phyloP scores from a whole-genome alignment of 2,329 filamentous ascomycete species.

The Chaetomiaceae sp. region DNA sequence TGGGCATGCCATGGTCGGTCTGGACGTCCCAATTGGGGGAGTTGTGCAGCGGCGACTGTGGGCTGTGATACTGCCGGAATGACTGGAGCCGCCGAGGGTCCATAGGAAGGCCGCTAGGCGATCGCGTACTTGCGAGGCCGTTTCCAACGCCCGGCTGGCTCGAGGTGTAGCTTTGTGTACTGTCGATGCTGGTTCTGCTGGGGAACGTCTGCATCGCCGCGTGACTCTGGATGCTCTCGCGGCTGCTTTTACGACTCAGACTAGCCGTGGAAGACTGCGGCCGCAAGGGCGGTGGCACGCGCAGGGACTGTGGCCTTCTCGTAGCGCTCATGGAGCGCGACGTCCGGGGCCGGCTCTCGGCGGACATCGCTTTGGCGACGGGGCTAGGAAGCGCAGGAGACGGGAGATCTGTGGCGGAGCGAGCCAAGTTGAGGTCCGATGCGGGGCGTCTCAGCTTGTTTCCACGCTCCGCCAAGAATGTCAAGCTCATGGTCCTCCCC shows the following conservation, averaged over 20 bases:
- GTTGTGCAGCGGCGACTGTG: conserved; percentile 16
- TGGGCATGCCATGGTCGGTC: conserved; percentile 24
- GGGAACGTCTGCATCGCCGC: conserved; percentile 21
- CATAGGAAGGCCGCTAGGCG: conserved; percentile 18
- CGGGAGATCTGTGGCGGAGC: conserved; percentile 11
- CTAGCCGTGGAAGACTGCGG: conserved; percentile 32
- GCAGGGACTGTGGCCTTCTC: conserved; percentile 30
- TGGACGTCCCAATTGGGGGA: conserved; percentile 27
- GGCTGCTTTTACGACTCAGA: conserved; percentile 27
- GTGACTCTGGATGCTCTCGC: conserved; percentile 26
- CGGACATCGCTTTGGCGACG: conserved; percentile 22
- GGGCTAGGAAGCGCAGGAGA: conserved; percentile 25
- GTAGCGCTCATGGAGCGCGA: conserved; percentile 39
- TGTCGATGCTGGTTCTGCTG: conserved; percentile 28
- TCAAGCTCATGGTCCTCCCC: conserved; percentile 29
- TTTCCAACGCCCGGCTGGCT: conserved; percentile 14
- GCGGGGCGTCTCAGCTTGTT: conserved; percentile 18
- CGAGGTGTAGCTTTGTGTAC: conserved; percentile 21
- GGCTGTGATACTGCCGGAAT: conserved; percentile 18
- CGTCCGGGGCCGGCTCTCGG: conserved; percentile 29
- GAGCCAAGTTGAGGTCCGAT: conserved; percentile 7
- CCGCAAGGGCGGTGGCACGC: conserved; percentile 32
- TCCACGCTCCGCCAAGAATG: conserved; percentile 25
- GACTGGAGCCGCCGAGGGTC: conserved; percentile 24
- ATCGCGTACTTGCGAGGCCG: conserved; percentile 12